Evolutionary conservation across 2,329 filamentous ascomycete species (phyloP).

Genomic region (Hortaea werneckii): DNA sequence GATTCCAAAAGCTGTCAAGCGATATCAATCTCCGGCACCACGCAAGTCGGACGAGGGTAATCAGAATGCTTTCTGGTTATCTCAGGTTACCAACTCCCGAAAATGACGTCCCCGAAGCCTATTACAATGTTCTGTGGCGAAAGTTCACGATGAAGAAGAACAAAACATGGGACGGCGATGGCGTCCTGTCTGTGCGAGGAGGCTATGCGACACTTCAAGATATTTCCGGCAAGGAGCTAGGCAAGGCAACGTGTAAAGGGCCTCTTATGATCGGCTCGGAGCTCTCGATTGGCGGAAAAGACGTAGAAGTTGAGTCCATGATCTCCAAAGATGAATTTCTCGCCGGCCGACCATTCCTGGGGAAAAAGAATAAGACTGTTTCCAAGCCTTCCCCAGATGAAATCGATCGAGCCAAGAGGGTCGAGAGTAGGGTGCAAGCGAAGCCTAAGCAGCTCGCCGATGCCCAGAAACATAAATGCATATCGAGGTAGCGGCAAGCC

Average conservation of each 20-base stretch:
- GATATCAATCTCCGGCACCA: constrained; percentile 12
- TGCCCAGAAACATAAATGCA: constrained; percentile 30
- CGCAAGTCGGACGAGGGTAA: constrained; percentile 23
- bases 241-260: constrained; percentile 45
- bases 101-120: constrained; percentile 22
- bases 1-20: constrained; percentile 13
- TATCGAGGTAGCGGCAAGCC: constrained; percentile 27
- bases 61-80: constrained; percentile 13
- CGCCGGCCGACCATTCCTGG: constrained; percentile 20
- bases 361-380: constrained; percentile 16
- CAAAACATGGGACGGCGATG: constrained; percentile 69
- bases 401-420: constrained; percentile 14
- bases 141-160: constrained; percentile 63
- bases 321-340: constrained; percentile 47
- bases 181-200: constrained; percentile 47
- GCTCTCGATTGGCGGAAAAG: constrained; percentile 55
- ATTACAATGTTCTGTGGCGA: constrained; percentile 42
- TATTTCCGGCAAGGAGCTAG: constrained; percentile 53
- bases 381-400: constrained; percentile 16
- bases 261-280: constrained; percentile 50
- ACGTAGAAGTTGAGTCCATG: constrained; percentile 55
- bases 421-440: constrained; percentile 21
- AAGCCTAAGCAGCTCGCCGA: constrained; percentile 28
- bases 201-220: constrained; percentile 54
- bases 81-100: constrained; percentile 3